Percentiles rank a stretch among this genome's conserved stretches.
Evolutionary conservation across 2,329 filamentous ascomycete species (phyloP).

Genomic region (Colletotrichum sp.): DNA sequence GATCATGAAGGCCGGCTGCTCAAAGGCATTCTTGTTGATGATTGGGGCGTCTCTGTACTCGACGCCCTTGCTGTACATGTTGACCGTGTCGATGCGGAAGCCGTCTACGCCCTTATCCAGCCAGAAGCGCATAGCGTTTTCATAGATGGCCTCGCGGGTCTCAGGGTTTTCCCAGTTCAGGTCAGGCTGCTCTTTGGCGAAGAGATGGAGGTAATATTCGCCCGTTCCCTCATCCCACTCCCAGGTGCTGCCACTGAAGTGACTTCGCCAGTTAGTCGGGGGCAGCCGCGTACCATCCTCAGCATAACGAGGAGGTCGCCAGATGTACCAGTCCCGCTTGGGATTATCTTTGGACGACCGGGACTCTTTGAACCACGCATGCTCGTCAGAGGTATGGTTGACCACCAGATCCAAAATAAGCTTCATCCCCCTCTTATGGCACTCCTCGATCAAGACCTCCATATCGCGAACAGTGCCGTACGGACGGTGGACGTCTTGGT

Average conservation of each 20-base stretch:
- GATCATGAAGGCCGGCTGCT: slow-evolving; percentile 59
- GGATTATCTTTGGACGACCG: slow-evolving; percentile 64
- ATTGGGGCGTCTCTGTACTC: slow-evolving; percentile 64
- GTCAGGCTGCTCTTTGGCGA: slow-evolving; percentile 78
- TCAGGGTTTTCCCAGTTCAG: slow-evolving; percentile 83
- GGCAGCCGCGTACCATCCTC: slow-evolving; percentile 66
- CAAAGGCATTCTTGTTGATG: slow-evolving; percentile 46
- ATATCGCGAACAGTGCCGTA: slow-evolving; percentile 74
- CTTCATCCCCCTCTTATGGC: slow-evolving; percentile 69
- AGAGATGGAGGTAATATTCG: slow-evolving; percentile 81
- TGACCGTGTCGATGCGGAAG: slow-evolving; percentile 78
- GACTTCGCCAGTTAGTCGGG: slow-evolving; percentile 77
- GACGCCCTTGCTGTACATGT: slow-evolving; percentile 71
- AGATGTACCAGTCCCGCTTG: slow-evolving; percentile 75
- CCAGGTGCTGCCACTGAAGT: slow-evolving; percentile 69
- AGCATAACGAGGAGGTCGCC: slow-evolving; percentile 57
- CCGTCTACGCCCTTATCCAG: slow-evolving; percentile 74
- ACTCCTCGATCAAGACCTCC: slow-evolving; percentile 63
- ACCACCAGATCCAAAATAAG: slow-evolving; percentile 79
- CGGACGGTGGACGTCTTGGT: slow-evolving; percentile 66
- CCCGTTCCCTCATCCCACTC: slow-evolving; percentile 73
- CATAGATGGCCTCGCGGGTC: slow-evolving; percentile 72
- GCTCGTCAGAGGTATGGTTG: slow-evolving; percentile 77
- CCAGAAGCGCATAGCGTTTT: slow-evolving; percentile 80
- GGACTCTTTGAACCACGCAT: slow-evolving; percentile 75